Percentiles rank a stretch among this genome's conserved stretches.
These are phyloP conservation scores for Lophiotrema nucula DNA, from an alignment of 495 filamentous ascomycete species.

Conservation along the genomic window DNA sequence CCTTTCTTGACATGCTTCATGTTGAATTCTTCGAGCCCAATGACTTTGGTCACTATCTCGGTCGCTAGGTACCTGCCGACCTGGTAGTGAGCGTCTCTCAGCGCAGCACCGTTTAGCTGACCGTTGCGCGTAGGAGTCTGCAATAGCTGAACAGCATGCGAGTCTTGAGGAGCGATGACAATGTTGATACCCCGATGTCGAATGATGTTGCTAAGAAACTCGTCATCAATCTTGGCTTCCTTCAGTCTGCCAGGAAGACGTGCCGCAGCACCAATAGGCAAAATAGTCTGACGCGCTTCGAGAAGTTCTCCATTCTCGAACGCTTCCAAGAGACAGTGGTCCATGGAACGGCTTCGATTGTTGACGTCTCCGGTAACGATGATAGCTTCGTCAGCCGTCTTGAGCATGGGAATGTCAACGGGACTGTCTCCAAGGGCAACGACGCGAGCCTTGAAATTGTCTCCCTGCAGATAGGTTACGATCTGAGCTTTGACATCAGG, in stretches of 20 bases:
- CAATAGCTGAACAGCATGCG: too few relatives aligned
- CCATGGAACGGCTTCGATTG: slow-evolving; percentile 58
- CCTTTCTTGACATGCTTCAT: slow-evolving; percentile 58
- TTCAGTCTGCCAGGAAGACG: too few relatives aligned
- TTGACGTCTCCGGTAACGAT: slow-evolving; percentile 57
- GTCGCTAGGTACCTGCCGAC: slow-evolving; percentile 57
- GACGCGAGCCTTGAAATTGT: slow-evolving; percentile 45
- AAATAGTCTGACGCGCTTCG: too few relatives aligned
- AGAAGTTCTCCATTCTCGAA: too few relatives aligned
- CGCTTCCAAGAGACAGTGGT: too few relatives aligned
- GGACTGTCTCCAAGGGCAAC: slow-evolving; percentile 65
- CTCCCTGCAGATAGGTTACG: slow-evolving; percentile 44
- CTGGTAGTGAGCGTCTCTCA: slow-evolving; percentile 53
- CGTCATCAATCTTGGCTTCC: too few relatives aligned
- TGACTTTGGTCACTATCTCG: slow-evolving; percentile 47
- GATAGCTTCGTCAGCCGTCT: slow-evolving; percentile 54
- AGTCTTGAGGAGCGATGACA: too few relatives aligned
- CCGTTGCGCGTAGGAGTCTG: slow-evolving; percentile 59
- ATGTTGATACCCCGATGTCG: too few relatives aligned
- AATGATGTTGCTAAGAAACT: too few relatives aligned
- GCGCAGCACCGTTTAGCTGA: slow-evolving; percentile 44
- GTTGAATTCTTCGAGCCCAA: slow-evolving; percentile 54
- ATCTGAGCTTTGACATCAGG: slow-evolving; percentile 52
- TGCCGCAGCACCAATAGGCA: too few relatives aligned
- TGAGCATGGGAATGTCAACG: slow-evolving; percentile 60